Evolutionary conservation across 2,329 filamentous ascomycete species (phyloP).

Genomic region (Claviceps sp.): DNA sequence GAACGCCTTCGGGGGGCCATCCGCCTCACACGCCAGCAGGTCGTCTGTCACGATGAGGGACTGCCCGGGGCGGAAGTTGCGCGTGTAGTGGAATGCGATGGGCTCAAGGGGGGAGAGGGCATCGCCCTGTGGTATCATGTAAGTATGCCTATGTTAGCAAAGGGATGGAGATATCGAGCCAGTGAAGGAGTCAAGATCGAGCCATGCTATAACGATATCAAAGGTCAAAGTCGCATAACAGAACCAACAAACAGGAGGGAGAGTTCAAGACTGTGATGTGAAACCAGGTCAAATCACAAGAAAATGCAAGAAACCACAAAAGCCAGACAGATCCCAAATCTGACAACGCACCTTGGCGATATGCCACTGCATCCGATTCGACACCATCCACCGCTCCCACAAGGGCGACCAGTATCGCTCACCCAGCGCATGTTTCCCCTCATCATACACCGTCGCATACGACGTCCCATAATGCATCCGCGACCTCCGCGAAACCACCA

Average conservation of each 20-base stretch:
- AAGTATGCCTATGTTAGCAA: too few species aligned
- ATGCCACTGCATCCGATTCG: slow-evolving; percentile 75
- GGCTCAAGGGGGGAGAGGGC: slow-evolving; percentile 60
- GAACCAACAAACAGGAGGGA: background rate
- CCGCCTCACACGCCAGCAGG: slow-evolving; percentile 60
- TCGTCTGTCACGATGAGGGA: slow-evolving; percentile 69
- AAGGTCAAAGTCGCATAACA: too few species aligned
- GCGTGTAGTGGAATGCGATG: slow-evolving; percentile 73
- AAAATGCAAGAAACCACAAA: background rate
- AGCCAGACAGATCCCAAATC: too few species aligned
- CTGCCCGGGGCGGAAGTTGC: slow-evolving; percentile 69
- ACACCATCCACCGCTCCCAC: slow-evolving; percentile 76
- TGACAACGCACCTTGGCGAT: slow-evolving; percentile 51
- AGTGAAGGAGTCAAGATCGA: background rate
- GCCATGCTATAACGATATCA: too few species aligned
- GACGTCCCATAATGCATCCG: slow-evolving; percentile 70
- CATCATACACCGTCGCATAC: slow-evolving; percentile 70
- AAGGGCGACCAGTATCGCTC: slow-evolving; percentile 70
- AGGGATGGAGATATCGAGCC: background rate
- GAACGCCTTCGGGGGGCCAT: slow-evolving; percentile 49
- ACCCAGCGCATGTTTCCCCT: slow-evolving; percentile 55
- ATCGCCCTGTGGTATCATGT: slow-evolving; percentile 40
- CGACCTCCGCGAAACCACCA: slow-evolving; percentile 62
- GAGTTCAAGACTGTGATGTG: too few species aligned
- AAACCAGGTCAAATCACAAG: too few species aligned